These are phyloP conservation scores for Xylogone sp. DNA, from an alignment of 2,329 filamentous ascomycete genomes.

Conservation along the genomic window DNA sequence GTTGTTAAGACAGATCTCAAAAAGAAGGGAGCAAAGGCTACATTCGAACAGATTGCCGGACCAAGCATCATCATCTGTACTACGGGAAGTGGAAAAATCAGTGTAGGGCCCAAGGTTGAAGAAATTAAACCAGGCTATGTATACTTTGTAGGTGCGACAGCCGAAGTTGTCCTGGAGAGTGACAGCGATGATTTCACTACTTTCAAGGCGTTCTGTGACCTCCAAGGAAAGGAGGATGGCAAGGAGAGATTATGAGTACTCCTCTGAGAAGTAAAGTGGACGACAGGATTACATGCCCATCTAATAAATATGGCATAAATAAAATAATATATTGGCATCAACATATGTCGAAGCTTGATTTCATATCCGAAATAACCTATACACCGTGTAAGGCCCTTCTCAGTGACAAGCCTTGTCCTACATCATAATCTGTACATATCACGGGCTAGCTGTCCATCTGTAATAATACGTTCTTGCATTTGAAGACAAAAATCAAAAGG, in stretches of 20 bases:
- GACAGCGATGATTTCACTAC: slow-evolving; percentile 72
- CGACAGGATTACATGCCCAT: no score
- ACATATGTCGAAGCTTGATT: no score
- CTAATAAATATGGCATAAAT: no score
- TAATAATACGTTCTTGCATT: not conserved
- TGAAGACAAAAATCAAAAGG: not conserved
- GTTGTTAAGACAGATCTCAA: slow-evolving; percentile 79
- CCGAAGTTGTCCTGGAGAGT: slow-evolving; percentile 76
- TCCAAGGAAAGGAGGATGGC: slow-evolving; percentile 47
- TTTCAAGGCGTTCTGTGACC: slow-evolving; percentile 92
- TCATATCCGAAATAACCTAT: no score
- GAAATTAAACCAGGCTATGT: slow-evolving; percentile 71
- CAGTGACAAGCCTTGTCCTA: not conserved
- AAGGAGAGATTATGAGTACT: slow-evolving; percentile 19
- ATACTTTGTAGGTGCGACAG: slow-evolving; percentile 84
- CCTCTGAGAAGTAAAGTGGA: not conserved
- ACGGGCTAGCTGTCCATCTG: not conserved
- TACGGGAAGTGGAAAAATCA: slow-evolving; percentile 74
- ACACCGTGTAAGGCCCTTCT: not conserved
- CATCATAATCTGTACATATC: not conserved
- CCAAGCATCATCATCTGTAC: slow-evolving; percentile 95
- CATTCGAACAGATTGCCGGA: slow-evolving; percentile 81
- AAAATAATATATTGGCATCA: no score
- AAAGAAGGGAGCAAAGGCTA: slow-evolving; percentile 70
- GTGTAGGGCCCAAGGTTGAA: slow-evolving; percentile 77